Conservation (phyloP, 1,284 basidiomycete genomes). For the Anthracocystis setariae region DNA sequence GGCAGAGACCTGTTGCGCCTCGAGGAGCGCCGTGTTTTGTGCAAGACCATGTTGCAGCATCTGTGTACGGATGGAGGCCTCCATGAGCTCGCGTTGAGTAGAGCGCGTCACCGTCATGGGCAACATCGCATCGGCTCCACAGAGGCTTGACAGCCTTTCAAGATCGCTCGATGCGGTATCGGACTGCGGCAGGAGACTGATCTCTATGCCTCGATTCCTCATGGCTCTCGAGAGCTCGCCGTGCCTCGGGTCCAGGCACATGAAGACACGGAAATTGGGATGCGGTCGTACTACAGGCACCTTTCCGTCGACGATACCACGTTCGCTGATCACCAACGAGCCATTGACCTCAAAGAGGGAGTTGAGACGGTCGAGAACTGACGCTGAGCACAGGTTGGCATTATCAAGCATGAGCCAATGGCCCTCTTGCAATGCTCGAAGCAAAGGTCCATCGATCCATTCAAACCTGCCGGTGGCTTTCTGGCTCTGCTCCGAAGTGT, state of each 20-base stretch:
- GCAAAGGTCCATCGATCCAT: slow-evolving; percentile 95
- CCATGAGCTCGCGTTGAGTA: slow-evolving; percentile 32
- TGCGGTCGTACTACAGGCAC: slow-evolving; percentile 84
- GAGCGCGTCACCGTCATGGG: background rate
- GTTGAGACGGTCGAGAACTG: slow-evolving; percentile 95
- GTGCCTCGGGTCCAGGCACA: slow-evolving; percentile 88
- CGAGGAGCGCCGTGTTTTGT: background rate
- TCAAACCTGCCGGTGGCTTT: slow-evolving; percentile 76
- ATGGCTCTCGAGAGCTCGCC: slow-evolving; percentile 97
- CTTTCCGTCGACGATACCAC: slow-evolving; percentile 82
- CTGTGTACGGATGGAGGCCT: slow-evolving; percentile 22
- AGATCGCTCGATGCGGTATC: slow-evolving; percentile 15
- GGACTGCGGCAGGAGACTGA: slow-evolving; percentile 69
- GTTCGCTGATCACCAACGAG: slow-evolving; percentile 83
- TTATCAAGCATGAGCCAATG: slow-evolving; percentile 91
- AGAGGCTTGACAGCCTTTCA: slow-evolving; percentile 28
- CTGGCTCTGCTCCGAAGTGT: slow-evolving; percentile 5
- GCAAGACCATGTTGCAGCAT: slow-evolving; percentile 23
- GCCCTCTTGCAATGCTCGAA: slow-evolving; percentile 85
- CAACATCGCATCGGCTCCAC: background rate
- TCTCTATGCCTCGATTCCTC: slow-evolving; percentile 95
- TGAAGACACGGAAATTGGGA: slow-evolving; percentile 88
- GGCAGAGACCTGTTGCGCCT: background rate
- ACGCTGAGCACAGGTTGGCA: slow-evolving; percentile 93
- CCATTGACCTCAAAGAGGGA: slow-evolving; percentile 92